Percentiles rank a stretch among this genome's conserved stretches.
These are phyloP conservation scores for Truncatella angustata DNA, from an alignment of 2,329 filamentous ascomycete genomes.

Conservation along the genomic window DNA sequence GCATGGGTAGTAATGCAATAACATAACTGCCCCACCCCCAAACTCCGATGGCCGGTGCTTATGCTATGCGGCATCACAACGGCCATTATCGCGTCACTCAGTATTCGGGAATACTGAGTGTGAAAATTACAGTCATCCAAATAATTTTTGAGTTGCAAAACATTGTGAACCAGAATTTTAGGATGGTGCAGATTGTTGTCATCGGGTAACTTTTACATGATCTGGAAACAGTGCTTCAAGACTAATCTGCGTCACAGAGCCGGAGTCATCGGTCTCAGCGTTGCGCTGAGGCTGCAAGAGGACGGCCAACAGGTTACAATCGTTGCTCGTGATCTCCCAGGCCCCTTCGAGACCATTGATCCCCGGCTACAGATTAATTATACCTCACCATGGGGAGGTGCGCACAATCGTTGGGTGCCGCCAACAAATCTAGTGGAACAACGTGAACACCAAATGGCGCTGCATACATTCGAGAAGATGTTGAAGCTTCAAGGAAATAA, in stretches of 20 bases:
- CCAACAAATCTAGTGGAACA: constrained; percentile 30
- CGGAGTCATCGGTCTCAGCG: constrained; percentile 51
- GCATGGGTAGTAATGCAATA: neutral
- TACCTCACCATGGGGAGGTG: constrained; percentile 57
- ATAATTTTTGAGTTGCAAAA: too few relatives aligned
- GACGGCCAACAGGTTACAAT: constrained; percentile 39
- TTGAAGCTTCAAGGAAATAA: constrained; percentile 24
- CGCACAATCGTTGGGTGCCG: constrained; percentile 53
- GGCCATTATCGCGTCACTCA: too few relatives aligned
- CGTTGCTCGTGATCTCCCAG: constrained; percentile 45
- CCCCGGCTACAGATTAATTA: constrained; percentile 44
- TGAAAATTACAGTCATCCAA: too few relatives aligned
- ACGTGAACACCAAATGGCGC: constrained; percentile 42
- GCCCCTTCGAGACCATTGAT: constrained; percentile 44
- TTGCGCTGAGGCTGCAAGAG: constrained; percentile 44
- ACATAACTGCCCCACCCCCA: too few relatives aligned
- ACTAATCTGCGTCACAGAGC: constrained; percentile 35
- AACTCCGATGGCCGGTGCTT: too few relatives aligned
- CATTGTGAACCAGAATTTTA: neutral
- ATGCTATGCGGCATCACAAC: too few relatives aligned
- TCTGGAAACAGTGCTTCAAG: neutral
- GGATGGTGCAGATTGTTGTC: constrained; percentile 24
- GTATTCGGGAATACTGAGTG: too few relatives aligned
- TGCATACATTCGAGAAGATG: constrained; percentile 43
- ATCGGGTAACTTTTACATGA: constrained; percentile 20